Evolutionary conservation across 441 rosid species (phyloP).

Genomic region (Pelargonium citronellum): DNA sequence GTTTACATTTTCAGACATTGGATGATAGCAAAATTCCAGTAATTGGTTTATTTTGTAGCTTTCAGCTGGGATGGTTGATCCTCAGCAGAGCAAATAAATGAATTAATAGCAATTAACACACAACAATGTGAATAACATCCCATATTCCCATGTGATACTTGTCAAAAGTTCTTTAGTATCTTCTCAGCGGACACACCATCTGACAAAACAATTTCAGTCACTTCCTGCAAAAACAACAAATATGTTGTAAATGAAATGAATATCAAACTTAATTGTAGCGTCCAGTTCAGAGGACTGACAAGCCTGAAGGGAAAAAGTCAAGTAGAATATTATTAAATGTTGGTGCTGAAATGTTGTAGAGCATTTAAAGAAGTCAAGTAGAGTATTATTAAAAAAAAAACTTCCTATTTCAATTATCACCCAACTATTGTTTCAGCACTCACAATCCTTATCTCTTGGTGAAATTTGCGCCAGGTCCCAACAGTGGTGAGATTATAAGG

Average conservation of each 20-base stretch:
- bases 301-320: too few relatives aligned
- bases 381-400: neutral
- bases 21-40: slow-evolving; percentile 20
- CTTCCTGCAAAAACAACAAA: slow-evolving; percentile 53
- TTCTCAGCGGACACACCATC: slow-evolving; percentile 71
- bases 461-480: too few relatives aligned
- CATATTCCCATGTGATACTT: neutral
- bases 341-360: too few relatives aligned
- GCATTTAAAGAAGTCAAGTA: too few relatives aligned
- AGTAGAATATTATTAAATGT: too few relatives aligned
- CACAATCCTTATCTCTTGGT: too few relatives aligned
- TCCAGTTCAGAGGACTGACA: too few relatives aligned
- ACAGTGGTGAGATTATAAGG: too few relatives aligned
- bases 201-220: slow-evolving; percentile 63
- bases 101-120: slow-evolving; percentile 27
- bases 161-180: slow-evolving; percentile 82
- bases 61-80: slow-evolving; percentile 22
- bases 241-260: neutral
- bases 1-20: too few relatives aligned
- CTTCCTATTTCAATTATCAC: neutral
- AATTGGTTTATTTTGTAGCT: slow-evolving; percentile 25
- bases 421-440: too few relatives aligned
- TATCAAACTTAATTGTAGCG: too few relatives aligned
- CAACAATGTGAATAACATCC: slow-evolving; percentile 25
- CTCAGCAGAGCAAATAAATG: slow-evolving; percentile 27